Conservation (phyloP, 2,329 filamentous ascomycete species). For the Pseudogymnoascus sp. region DNA sequence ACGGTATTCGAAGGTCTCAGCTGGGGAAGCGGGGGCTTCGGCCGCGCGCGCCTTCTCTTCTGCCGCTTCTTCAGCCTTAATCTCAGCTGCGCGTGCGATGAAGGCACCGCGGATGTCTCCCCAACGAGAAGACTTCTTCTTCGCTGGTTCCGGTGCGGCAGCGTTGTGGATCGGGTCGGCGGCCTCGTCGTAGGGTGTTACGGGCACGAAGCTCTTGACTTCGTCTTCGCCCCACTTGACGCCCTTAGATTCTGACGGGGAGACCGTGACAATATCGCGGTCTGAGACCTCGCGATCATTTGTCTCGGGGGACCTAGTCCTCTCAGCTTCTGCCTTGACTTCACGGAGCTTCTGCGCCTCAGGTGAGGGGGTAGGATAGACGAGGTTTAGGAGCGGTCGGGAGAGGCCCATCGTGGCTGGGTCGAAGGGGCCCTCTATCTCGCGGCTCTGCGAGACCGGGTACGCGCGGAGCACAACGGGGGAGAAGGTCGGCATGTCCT, state of each 20-base stretch:
- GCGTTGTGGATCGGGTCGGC: neutral
- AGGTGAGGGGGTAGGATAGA: constrained; percentile 50
- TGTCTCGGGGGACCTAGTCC: neutral
- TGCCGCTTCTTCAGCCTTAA: neutral
- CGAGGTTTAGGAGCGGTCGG: constrained; percentile 52
- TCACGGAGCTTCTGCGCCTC: constrained; percentile 32
- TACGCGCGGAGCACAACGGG: constrained; percentile 13
- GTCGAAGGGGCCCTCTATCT: constrained; percentile 18
- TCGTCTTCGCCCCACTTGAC: constrained; percentile 61
- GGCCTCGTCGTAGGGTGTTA: constrained; percentile 42
- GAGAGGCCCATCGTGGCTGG: constrained; percentile 14
- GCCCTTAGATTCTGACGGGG: constrained; percentile 38
- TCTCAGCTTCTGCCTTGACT: constrained; percentile 15
- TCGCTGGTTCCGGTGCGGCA: neutral
- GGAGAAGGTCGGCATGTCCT: constrained; percentile 37
- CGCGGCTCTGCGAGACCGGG: constrained; percentile 18
- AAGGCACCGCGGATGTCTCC: neutral
- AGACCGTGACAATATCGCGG: neutral
- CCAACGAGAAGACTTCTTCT: constrained; percentile 5
- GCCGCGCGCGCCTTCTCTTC: constrained; percentile 14
- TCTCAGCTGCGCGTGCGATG: neutral
- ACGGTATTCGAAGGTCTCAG: constrained; percentile 23
- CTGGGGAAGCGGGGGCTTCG: constrained; percentile 21
- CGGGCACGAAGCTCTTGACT: constrained; percentile 56
- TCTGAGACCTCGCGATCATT: constrained; percentile 1